phyloP scores from a whole-genome alignment of 805 yeast genomes.

The Ogataea populi-albae region DNA sequence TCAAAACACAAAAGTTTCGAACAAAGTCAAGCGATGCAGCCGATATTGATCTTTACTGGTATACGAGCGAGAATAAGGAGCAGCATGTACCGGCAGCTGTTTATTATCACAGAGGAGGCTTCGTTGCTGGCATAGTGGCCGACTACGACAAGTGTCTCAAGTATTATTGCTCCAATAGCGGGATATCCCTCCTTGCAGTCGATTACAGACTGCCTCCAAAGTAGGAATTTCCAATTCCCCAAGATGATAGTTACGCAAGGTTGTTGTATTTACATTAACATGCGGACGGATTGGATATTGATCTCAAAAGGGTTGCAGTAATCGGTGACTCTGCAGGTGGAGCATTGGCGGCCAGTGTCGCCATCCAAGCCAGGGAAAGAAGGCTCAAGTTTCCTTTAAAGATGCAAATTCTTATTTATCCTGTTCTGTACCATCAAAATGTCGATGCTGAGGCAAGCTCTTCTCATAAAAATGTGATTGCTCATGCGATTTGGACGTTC shows the following conservation, averaged over 20 bases:
- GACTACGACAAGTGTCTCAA: not conserved
- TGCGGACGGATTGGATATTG: not conserved
- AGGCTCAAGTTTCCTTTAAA: not conserved
- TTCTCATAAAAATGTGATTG: not conserved
- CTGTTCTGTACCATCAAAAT: not conserved
- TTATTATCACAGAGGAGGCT: conserved; percentile 1
- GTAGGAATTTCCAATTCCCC: not conserved
- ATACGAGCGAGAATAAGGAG: not conserved
- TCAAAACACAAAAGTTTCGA: not conserved
- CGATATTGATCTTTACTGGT: not conserved
- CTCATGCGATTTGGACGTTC: not conserved
- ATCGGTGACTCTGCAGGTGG: conserved; percentile 1
- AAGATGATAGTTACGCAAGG: not conserved
- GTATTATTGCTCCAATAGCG: not conserved
- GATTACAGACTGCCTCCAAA: conserved; percentile 1
- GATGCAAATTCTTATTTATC: conserved; percentile 1
- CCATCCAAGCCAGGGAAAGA: not conserved
- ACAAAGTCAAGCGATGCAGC: conserved; percentile 1
- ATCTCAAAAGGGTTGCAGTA: not conserved
- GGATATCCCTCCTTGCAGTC: not conserved
- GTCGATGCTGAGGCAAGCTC: not conserved
- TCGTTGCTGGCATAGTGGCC: not conserved
- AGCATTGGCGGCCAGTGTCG: not conserved
- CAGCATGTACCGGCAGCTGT: conserved; percentile 1
- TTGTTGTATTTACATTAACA: not conserved